Evolutionary conservation across 148 eudicot genomes (phyloP), one percentile per base, ranked within the genome.

Genomic region (Linanthus parryae): DNA sequence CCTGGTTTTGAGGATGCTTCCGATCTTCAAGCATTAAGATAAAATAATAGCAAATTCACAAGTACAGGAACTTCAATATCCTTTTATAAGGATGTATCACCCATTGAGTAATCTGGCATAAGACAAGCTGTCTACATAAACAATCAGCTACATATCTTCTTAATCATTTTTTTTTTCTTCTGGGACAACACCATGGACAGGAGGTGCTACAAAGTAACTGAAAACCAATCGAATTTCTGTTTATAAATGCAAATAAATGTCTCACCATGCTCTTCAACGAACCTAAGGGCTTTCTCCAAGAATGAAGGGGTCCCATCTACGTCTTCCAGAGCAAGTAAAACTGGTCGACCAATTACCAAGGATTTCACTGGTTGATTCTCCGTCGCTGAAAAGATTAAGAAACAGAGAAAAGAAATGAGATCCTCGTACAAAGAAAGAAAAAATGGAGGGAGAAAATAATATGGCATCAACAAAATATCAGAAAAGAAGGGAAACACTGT

Each of bases 291-390:
- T 71, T 92, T 92, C 67, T 92, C 99, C 65, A 92, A 42, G 62
- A 92, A 92, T 43, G 99, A 81, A 50, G 99, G 96, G 47, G 90
- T 77, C 61, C 99, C 99, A 54, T 92, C 99, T 50, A 88, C 68
- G 65, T 92, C 96, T 80, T 92, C 95, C 60, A 91, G 68, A 65
- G 97, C 97, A 69, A 87, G 91, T 66, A 87, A 72, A 53, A 87
- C 71, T 29, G 96, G 96, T 40, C 92, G 66, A 40, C 91, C 96
- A 71, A 83, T 65, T 23, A 83, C 96, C 63, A 76, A 64, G 15
- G 85, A 72, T 71, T 87, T 87, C 30, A 57, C 68, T 54, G 81
- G 66, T 52, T 65, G 63, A 57, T 45, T 79, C 37, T 87, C 85
- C 56, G 69, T 83, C 33, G 57, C 96, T 87, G 66, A 16, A 55